These are phyloP conservation scores for Astrocystis sublimbata DNA, from an alignment of 495 filamentous ascomycete species.

Conservation along the genomic window DNA sequence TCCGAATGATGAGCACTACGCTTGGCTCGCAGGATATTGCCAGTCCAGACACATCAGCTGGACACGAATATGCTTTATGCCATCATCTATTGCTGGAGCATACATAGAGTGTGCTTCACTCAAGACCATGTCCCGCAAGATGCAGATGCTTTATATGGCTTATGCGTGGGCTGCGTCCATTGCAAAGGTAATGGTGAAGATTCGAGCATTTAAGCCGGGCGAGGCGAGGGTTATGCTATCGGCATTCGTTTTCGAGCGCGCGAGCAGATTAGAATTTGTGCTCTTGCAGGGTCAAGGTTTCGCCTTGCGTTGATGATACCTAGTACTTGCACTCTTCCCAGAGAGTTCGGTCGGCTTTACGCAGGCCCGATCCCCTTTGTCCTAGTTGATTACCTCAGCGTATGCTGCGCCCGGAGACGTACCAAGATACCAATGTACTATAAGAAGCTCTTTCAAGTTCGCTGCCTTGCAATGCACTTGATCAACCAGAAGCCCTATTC, in stretches of 20 bases:
- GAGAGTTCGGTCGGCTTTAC: background rate
- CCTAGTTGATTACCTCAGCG: background rate
- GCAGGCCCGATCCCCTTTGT: background rate
- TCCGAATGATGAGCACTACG: background rate
- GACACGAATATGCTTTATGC: slow-evolving; percentile 13
- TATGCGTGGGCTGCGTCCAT: slow-evolving; percentile 11
- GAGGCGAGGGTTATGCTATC: background rate
- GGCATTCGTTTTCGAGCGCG: slow-evolving; percentile 4
- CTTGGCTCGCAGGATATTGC: slow-evolving; percentile 18
- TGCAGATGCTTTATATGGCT: slow-evolving; percentile 1
- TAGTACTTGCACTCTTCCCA: background rate
- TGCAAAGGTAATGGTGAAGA: slow-evolving; percentile 4
- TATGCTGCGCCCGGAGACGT: slow-evolving; percentile 6
- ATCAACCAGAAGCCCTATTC: background rate
- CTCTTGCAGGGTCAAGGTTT: background rate
- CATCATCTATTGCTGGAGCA: slow-evolving; percentile 10
- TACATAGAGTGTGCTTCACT: slow-evolving; percentile 8
- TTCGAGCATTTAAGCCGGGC: slow-evolving; percentile 4
- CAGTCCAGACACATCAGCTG: background rate
- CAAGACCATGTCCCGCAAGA: background rate
- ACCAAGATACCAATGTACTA: slow-evolving; percentile 11
- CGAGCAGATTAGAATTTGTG: background rate
- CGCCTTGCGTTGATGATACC: slow-evolving; percentile 6
- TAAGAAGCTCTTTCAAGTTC: background rate
- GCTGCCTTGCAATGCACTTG: slow-evolving; percentile 1